These are phyloP conservation scores for Cladophialophora carrionii DNA, from an alignment of 2,329 filamentous ascomycete genomes.

Conservation along the genomic window DNA sequence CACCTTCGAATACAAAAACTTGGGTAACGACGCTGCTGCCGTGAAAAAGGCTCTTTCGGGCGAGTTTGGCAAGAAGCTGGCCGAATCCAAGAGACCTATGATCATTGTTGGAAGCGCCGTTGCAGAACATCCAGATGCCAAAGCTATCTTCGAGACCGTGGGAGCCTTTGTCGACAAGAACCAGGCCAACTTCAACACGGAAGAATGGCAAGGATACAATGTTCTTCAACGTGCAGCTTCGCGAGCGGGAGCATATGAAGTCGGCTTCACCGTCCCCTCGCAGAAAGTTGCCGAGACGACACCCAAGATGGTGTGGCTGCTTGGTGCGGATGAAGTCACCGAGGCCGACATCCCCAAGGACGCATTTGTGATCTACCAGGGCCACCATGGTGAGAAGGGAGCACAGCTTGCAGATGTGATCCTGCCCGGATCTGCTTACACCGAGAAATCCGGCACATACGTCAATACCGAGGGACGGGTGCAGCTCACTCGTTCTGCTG, in stretches of 20 bases:
- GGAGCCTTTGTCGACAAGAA: constrained; percentile 93
- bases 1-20: constrained; percentile 92
- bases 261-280: constrained; percentile 90
- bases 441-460: constrained; percentile 93
- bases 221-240: constrained; percentile 92
- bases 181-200: constrained; percentile 79
- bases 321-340: constrained; percentile 89
- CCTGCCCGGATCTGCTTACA: constrained; percentile 92
- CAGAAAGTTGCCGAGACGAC: constrained; percentile 77
- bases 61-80: constrained; percentile 89
- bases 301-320: constrained; percentile 94
- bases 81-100: constrained; percentile 87
- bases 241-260: constrained; percentile 88
- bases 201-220: constrained; percentile 97
- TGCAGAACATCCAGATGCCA: constrained; percentile 86
- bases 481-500: constrained; percentile 89
- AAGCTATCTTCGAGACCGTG: constrained; percentile 89
- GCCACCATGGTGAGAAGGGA: constrained; percentile 92
- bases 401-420: constrained; percentile 92
- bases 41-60: constrained; percentile 85
- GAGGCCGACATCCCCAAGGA: constrained; percentile 89
- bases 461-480: constrained; percentile 97
- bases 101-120: constrained; percentile 93
- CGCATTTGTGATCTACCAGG: constrained; percentile 96
- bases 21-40: constrained; percentile 76